Evolutionary conservation across 352 stramenopile species (phyloP), one percentile per base, ranked within the genome.

Genomic region (Hyaloperonospora brassicae): DNA sequence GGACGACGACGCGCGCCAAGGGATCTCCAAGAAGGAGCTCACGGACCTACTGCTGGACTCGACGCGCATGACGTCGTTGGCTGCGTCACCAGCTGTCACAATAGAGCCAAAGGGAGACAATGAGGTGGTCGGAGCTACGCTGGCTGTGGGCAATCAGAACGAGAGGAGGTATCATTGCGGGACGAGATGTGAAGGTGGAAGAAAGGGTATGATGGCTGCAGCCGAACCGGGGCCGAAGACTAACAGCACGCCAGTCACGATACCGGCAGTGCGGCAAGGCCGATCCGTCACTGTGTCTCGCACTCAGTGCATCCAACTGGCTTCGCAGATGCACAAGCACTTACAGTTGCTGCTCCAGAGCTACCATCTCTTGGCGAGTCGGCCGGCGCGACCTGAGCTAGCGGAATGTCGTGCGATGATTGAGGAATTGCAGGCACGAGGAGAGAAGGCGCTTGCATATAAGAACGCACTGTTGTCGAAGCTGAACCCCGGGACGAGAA

Each of bases 301-400:
- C 59, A 58, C 72, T 30, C 84, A 92, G 53, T 89, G 83, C 39
- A 80, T 90, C 48, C 80, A 90, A 55, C 40, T 93, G 36, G 79
- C 84, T 1, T 93, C 84, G 3, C 84, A 93, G 46, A 91, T 93
- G 77, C 84, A 93, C 62, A 93, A 93, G 35, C 84, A 93, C 58
- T 68, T 91, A 24, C 84, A 93, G 59, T 64, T 93, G 5, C 38
- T 93, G 47, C 52, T 91, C 12, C 78, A 90, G 60, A 89, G 68
- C 24, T 84, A 83, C 54, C 70, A 88, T 58, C 24, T 87, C 41
- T 56, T 87, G 30, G 47, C 63, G 2, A 68, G 50, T 49, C 46
- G 63, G 34, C 22, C 36, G 6, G 39, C 44, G 3, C 48, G 45
- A 1, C 48, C 55, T 3, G 53, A 53, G 2, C 10, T 66, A 5